phyloP scores from a whole-genome alignment of 768 basidiomycete species.

The Boletales sp. region DNA sequence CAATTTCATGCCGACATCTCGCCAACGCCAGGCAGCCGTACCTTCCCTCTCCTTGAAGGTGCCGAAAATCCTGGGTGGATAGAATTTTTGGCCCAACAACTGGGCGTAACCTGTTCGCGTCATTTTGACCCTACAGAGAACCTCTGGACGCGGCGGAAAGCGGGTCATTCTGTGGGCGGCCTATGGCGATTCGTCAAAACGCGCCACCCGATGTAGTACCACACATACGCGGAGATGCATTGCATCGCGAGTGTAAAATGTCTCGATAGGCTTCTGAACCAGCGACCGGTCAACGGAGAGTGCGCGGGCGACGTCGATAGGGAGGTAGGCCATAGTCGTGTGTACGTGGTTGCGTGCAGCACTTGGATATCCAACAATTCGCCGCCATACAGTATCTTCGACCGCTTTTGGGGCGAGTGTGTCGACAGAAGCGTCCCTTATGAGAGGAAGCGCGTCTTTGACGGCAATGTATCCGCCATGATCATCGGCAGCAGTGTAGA shows the following conservation, averaged over 20 bases:
- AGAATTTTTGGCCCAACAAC: constrained; percentile 85
- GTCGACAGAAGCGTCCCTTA: constrained; percentile 49
- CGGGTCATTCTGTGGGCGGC: constrained; percentile 85
- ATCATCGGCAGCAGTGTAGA: constrained; percentile 34
- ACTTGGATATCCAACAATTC: constrained; percentile 76
- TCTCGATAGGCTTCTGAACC: constrained; percentile 82
- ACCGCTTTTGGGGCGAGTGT: constrained; percentile 62
- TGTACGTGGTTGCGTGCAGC: constrained; percentile 69
- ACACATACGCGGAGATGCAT: constrained; percentile 76
- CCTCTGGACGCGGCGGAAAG: constrained; percentile 71
- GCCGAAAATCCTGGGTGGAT: constrained; percentile 87
- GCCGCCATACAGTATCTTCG: constrained; percentile 64
- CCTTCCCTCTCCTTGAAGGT: constrained; percentile 62
- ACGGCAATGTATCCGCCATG: constrained; percentile 51
- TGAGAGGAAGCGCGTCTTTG: constrained; percentile 60
- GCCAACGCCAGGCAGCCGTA: constrained; percentile 69
- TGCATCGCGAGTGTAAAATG: constrained; percentile 95
- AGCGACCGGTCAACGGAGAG: constrained; percentile 61
- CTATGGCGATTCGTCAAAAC: constrained; percentile 38
- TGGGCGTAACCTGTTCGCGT: constrained; percentile 95
- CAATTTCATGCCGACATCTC: constrained; percentile 91
- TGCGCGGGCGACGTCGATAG: constrained; percentile 73
- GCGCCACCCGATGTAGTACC: neutral
- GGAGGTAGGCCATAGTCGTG: constrained; percentile 72
- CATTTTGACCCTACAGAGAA: constrained; percentile 64